Evolutionary conservation across 805 yeast genomes (phyloP), one percentile per base, ranked within the genome.

Genomic region (Candida chilensis): DNA sequence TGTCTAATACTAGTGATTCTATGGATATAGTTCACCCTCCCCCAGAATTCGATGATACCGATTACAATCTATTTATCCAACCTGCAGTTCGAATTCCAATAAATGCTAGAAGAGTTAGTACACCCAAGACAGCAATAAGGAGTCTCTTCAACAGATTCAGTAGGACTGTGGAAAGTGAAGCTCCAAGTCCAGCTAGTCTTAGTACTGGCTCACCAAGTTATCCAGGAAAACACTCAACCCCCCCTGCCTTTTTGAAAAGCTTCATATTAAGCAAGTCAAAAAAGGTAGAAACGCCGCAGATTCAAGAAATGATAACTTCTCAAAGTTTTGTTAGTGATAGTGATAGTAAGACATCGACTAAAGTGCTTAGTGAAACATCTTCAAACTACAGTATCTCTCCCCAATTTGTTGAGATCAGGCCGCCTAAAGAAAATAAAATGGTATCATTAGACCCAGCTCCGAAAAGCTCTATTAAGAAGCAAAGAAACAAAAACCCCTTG

Each of bases 131-230:
- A 7, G 25, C 25, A 22, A n/a, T 22, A 6, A 22, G 6, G 6
- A 22, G 13, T n/a, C 13, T 22, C 13, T 22, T 22, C 25, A 22
- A 22, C 13, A 22, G 25, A 11, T 22, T 22, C 25, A 22, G 25
- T n/a, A 6, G 25, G 13, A 15, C 13, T n/a, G 25, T 22, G 11
- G 25, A 22, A n/a, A 11, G 11, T n/a, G 13, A 15, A 11, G 25
- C 11, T 11, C 13, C 25, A 22, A 19, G 11, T 19, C 11, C 11
- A 19, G 25, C 15, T 7, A 22, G 25, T 22, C 6, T 8, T n/a
- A 8, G 13, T 11, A 22, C 12, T 22, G 8, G 13, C 8, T 7
- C 13, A 7, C 13, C 7, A n/a, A n/a, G 6, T 8, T 7, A 7
- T 6, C 13, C 6, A n/a, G 14, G 13, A 22, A 7, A 7, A 8